Evolutionary conservation across 192 early-diverging fungal genomes (phyloP).

Genomic region (Funneliformis geosporum): DNA sequence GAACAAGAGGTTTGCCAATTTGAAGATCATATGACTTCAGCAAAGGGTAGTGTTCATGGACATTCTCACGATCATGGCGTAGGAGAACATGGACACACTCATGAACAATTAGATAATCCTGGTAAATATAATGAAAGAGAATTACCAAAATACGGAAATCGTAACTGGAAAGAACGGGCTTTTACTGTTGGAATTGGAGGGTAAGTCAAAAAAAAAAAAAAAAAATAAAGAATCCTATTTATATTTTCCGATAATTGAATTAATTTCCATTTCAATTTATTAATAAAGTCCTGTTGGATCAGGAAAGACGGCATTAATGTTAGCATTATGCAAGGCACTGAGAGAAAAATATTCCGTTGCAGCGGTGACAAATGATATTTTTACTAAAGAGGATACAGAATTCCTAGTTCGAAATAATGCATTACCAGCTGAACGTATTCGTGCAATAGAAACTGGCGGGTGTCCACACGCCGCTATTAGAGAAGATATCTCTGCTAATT

Average conservation of each 20-base stretch:
- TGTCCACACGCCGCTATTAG: slow-evolving; percentile 95
- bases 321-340: slow-evolving; percentile 82
- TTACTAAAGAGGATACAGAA: slow-evolving; percentile 95
- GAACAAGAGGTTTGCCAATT: slow-evolving; percentile 45
- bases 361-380: slow-evolving; percentile 97
- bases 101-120: slow-evolving; percentile 87
- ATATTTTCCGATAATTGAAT: not conserved
- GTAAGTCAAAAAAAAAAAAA: slow-evolving; percentile 41
- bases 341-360: slow-evolving; percentile 82
- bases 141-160: slow-evolving; percentile 65
- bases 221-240: not conserved
- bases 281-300: slow-evolving; percentile 81
- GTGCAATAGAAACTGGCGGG: slow-evolving; percentile 94
- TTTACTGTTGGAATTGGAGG: slow-evolving; percentile 97
- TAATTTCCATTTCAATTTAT: slow-evolving; percentile 25
- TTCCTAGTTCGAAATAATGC: slow-evolving; percentile 90
- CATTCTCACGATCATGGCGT: slow-evolving; percentile 61
- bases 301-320: slow-evolving; percentile 93
- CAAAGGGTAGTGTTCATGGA: slow-evolving; percentile 37
- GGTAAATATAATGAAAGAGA: slow-evolving; percentile 79
- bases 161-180: slow-evolving; percentile 89
- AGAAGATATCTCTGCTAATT: slow-evolving; percentile 94
- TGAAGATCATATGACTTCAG: slow-evolving; percentile 47
- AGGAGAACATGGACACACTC: slow-evolving; percentile 85
- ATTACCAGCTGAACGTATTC: slow-evolving; percentile 83